A percentile compares a stretch with the other conserved stretches of the same genome.
Conservation (phyloP, 768 basidiomycete genomes). For the Clavulina sp. region DNA sequence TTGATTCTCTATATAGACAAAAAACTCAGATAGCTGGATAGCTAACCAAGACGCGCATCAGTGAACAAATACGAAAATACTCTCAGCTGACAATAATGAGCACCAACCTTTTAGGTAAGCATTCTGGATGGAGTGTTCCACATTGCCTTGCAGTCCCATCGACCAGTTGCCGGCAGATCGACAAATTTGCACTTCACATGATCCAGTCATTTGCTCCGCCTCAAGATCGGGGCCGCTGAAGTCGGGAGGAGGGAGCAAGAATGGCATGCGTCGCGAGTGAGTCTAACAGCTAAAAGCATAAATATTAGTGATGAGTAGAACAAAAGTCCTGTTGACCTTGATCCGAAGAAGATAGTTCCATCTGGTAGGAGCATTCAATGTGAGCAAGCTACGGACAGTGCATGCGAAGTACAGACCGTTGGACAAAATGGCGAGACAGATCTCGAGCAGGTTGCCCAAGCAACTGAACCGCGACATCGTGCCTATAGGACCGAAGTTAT, state of each 20-base stretch:
- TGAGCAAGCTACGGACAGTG: background rate
- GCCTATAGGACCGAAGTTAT: slow-evolving; percentile 33
- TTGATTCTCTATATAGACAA: slow-evolving; percentile 95
- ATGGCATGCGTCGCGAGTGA: slow-evolving; percentile 82
- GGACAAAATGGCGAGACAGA: slow-evolving; percentile 83
- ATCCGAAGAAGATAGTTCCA: slow-evolving; percentile 92
- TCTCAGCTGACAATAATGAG: background rate
- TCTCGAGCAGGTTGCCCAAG: slow-evolving; percentile 94
- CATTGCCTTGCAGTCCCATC: slow-evolving; percentile 66
- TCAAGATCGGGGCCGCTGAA: slow-evolving; percentile 67
- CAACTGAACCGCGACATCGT: slow-evolving; percentile 90
- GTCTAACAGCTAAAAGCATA: slow-evolving; percentile 39
- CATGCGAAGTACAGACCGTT: slow-evolving; percentile 35
- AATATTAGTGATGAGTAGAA: background rate
- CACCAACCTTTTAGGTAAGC: slow-evolving; percentile 71
- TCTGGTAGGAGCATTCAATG: slow-evolving; percentile 23
- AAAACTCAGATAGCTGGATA: slow-evolving; percentile 86
- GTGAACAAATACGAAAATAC: background rate
- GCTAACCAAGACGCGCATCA: slow-evolving; percentile 26
- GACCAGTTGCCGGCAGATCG: slow-evolving; percentile 95
- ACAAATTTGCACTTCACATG: slow-evolving; percentile 94
- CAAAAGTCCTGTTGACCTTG: slow-evolving; percentile 40
- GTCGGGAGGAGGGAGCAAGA: slow-evolving; percentile 83
- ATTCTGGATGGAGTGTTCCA: slow-evolving; percentile 87
- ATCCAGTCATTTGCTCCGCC: slow-evolving; percentile 73